Base-by-base conservation (phyloP, 352 stramenopile genomes). In the Pythium guiyangense region DNA sequence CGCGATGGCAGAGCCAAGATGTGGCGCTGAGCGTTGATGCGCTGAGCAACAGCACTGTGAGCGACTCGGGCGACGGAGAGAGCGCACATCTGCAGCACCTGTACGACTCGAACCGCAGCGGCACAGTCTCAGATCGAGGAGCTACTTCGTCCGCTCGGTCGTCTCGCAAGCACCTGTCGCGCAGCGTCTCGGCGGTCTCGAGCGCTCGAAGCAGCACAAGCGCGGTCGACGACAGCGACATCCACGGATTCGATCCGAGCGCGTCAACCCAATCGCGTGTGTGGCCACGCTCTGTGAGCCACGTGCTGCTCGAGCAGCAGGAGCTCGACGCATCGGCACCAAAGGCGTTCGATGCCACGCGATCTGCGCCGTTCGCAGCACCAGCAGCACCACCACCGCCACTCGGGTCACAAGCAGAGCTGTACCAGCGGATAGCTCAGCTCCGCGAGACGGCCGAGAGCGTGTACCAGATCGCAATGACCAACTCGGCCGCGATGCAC, bases 401-500 rank as follows among this genome's bases (percentile, higher is more conserved):
- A 20, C 22, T 49, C 6, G 34, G 5, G 2, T 22, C 54, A 18
- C 56, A 62, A 42, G 48, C 45, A 5, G 6, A 75, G 50, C 48
- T 84, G 29, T 84, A 71, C 62, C 57, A 73, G 26, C 73, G 74
- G 29, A 80, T 84, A 26, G 69, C 66, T 2, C 63, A 79, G 34
- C 69, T 84, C 10, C 69, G 73, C 12, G 60, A 75, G 46, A 49
- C 59, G 20, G 73, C 73, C 25, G 73, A 84, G 43, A 77, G 69
- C 50, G 55, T 72, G 4, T 84, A 80, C 51, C 69, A 75, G 54
- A 52, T 55, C 37, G 25, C 56, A 10, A 55, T 57, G 56, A 46
- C 40, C 11, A 43, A 48, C 37, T 49, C 46, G 2, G 27, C 54
- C 9, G 34, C 45, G 12, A 52, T 45, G 34, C 52, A 58, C 11